Percentiles rank a stretch among this genome's conserved stretches.
These are phyloP conservation scores for Earliella scabrosa DNA, from an alignment of 1,284 basidiomycete species.

Conservation along the genomic window DNA sequence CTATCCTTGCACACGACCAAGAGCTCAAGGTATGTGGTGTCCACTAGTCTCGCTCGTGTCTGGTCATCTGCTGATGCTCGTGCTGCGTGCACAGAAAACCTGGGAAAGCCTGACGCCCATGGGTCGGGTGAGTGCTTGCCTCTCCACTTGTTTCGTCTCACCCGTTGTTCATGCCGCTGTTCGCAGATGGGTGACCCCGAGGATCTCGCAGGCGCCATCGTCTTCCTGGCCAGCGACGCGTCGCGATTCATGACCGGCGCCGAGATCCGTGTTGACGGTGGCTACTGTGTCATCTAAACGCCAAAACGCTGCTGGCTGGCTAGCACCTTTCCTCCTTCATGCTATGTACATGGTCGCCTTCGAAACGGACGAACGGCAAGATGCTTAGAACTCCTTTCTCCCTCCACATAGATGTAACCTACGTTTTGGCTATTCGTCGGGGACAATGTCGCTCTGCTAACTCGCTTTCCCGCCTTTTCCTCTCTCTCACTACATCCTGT, in stretches of 20 bases:
- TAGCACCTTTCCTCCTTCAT: not conserved
- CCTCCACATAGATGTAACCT: slow-evolving; percentile 25
- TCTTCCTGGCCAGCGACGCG: slow-evolving; percentile 86
- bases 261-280: slow-evolving; percentile 87
- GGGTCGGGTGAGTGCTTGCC: slow-evolving; percentile 62
- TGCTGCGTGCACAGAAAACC: slow-evolving; percentile 57
- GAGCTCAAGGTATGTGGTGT: slow-evolving; percentile 68
- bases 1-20: slow-evolving; percentile 72
- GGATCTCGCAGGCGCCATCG: slow-evolving; percentile 70
- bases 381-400: slow-evolving; percentile 13
- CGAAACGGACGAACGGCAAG: slow-evolving; percentile 12
- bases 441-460: slow-evolving; percentile 24
- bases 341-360: slow-evolving; percentile 2
- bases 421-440: slow-evolving; percentile 20
- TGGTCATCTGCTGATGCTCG: slow-evolving; percentile 11
- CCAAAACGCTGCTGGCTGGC: not conserved
- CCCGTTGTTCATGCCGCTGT: not conserved
- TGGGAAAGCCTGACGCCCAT: slow-evolving; percentile 94
- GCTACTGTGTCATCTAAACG: slow-evolving; percentile 71
- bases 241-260: slow-evolving; percentile 87
- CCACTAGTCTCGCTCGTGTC: not conserved
- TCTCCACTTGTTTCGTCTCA: not conserved
- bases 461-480: slow-evolving; percentile 7
- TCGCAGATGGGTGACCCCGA: slow-evolving; percentile 25
- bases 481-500: not conserved